These are phyloP conservation scores for Bipolaris gigantea DNA, from an alignment of 2,329 filamentous ascomycete species.

Conservation along the genomic window DNA sequence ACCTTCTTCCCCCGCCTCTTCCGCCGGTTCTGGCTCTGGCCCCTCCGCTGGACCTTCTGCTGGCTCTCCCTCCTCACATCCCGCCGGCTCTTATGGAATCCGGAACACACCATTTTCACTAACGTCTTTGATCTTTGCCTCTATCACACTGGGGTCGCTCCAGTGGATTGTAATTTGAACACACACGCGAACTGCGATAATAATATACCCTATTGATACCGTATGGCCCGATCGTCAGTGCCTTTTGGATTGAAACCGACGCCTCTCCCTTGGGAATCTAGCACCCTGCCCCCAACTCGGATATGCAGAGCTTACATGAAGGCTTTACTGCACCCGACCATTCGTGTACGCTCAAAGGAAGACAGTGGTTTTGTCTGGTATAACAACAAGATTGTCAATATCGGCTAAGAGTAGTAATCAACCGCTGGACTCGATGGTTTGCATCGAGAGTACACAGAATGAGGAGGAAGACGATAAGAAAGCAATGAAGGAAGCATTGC, in stretches of 20 bases:
- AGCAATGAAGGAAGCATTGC: background rate
- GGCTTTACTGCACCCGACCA: background rate
- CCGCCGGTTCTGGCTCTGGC: background rate
- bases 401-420: background rate
- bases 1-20: background rate
- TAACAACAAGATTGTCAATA: background rate
- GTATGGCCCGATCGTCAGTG: background rate
- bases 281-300: background rate
- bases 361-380: background rate
- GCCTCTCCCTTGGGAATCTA: background rate
- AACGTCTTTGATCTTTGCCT: slow-evolving; percentile 4
- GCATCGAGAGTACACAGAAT: background rate
- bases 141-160: slow-evolving; percentile 8
- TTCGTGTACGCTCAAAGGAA: background rate
- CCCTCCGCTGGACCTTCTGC: background rate
- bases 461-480: background rate
- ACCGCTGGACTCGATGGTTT: background rate
- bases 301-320: background rate
- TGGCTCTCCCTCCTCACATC: background rate
- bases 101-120: slow-evolving; percentile 8
- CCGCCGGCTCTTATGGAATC: slow-evolving; percentile 5
- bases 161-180: slow-evolving; percentile 21
- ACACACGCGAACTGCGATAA: no score
- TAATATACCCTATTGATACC: background rate
- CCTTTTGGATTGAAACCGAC: background rate